Evolutionary conservation across 2,329 filamentous ascomycete species (phyloP).

Genomic region (Hypoxylon sp.): DNA sequence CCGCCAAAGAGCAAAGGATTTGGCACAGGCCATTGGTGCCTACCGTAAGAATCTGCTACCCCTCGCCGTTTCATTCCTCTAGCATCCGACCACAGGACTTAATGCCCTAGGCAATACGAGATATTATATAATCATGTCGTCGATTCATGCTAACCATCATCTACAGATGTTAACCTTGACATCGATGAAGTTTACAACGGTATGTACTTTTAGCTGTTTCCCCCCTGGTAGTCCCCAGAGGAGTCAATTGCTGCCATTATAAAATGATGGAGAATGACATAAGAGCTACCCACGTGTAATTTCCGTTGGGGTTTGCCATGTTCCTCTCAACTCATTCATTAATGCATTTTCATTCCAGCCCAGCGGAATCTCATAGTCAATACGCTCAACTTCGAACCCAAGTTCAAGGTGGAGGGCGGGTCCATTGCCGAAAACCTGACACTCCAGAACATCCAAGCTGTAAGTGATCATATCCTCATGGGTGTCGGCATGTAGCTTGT

Average conservation of each 20-base stretch:
- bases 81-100: background rate
- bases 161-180: conserved; percentile 73
- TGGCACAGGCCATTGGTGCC: conserved; percentile 74
- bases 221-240: background rate
- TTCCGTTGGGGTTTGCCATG: background rate
- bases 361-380: conserved; percentile 71
- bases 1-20: conserved; percentile 72
- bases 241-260: background rate
- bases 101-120: background rate
- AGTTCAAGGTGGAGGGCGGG: conserved; percentile 75
- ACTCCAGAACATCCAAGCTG: conserved; percentile 78
- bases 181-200: conserved; percentile 76
- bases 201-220: background rate
- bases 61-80: background rate
- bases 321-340: background rate
- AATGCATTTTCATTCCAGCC: conserved; percentile 52
- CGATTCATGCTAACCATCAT: background rate
- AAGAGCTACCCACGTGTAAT: background rate
- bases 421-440: conserved; percentile 72
- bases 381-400: conserved; percentile 70
- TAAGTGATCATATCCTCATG: conserved; percentile 43
- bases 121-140: background rate
- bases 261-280: background rate
- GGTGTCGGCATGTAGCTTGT: background rate
- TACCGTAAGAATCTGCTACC: conserved; percentile 61